phyloP scores from a whole-genome alignment of 345 rosid genomes.

The Noccaea caerulescens region DNA sequence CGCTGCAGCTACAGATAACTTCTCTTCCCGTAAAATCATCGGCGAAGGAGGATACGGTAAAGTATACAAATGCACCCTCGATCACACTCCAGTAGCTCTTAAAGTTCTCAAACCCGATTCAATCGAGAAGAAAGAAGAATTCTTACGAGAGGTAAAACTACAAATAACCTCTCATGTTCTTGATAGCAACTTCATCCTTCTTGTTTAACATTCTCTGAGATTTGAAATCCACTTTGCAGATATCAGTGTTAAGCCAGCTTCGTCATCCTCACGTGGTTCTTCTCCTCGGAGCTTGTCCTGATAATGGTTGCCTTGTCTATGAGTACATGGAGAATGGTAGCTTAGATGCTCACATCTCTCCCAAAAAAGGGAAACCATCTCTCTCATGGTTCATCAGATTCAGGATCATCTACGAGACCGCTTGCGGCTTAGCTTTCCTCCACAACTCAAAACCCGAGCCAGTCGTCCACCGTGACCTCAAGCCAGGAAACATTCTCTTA shows the following conservation, averaged over 20 bases:
- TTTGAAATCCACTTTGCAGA: constrained; percentile 49
- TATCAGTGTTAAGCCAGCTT: constrained; percentile 82
- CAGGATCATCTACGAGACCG: constrained; percentile 74
- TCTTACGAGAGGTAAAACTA: constrained; percentile 72
- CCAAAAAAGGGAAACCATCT: constrained; percentile 58
- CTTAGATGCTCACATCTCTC: constrained; percentile 65
- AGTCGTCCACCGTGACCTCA: constrained; percentile 81
- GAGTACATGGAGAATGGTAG: constrained; percentile 90
- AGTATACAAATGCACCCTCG: constrained; percentile 81
- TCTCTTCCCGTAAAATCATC: constrained; percentile 64
- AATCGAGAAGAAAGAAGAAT: constrained; percentile 67
- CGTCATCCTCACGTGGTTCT: constrained; percentile 78
- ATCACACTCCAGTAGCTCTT: constrained; percentile 83
- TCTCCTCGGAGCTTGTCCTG: constrained; percentile 93
- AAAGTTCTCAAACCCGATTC: constrained; percentile 70
- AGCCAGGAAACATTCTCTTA: constrained; percentile 78
- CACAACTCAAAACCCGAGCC: constrained; percentile 95
- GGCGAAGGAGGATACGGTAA: constrained; percentile 93
- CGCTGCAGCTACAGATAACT: constrained; percentile 64
- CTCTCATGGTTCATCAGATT: constrained; percentile 87
- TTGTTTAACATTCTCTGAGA: constrained; percentile 4
- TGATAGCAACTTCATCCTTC: constrained; percentile 9
- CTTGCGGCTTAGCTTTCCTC: constrained; percentile 81
- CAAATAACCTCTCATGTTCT: neutral
- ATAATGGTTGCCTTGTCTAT: constrained; percentile 73